phyloP scores from a whole-genome alignment of 306 rosid species.

The Prunus davidiana region DNA sequence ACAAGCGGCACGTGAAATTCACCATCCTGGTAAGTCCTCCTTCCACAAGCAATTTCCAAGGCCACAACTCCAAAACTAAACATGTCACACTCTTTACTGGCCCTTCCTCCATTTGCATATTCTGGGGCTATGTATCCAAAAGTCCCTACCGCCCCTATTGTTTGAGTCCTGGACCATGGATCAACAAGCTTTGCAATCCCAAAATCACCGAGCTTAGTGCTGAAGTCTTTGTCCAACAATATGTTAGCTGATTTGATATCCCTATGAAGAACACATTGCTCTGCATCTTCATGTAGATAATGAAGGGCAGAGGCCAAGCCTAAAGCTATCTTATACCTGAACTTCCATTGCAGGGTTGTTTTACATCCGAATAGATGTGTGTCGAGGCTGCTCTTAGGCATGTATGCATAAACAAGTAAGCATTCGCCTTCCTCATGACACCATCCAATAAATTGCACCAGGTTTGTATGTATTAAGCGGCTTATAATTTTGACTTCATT shows the following conservation, averaged over 20 bases:
- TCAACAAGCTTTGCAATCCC: slow-evolving; percentile 55
- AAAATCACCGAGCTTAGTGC: slow-evolving; percentile 53
- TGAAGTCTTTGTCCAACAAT: slow-evolving; percentile 42
- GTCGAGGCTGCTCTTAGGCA: slow-evolving; percentile 59
- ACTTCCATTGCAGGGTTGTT: slow-evolving; percentile 31
- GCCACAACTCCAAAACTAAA: slow-evolving; percentile 57
- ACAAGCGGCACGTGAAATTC: neutral
- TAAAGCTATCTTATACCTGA: slow-evolving; percentile 37
- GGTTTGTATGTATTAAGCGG: slow-evolving; percentile 38
- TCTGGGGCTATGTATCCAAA: slow-evolving; percentile 53
- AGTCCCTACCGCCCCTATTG: slow-evolving; percentile 34
- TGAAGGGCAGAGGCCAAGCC: slow-evolving; percentile 48
- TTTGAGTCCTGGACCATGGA: slow-evolving; percentile 34
- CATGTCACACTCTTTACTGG: slow-evolving; percentile 49
- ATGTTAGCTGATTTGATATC: slow-evolving; percentile 60
- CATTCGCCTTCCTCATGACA: too few relatives aligned
- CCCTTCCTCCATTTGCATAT: slow-evolving; percentile 36
- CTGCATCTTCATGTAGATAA: slow-evolving; percentile 58
- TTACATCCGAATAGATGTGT: slow-evolving; percentile 41
- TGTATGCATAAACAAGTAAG: neutral
- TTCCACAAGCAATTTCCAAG: slow-evolving; percentile 55
- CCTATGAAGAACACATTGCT: slow-evolving; percentile 56
- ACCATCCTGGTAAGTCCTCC: neutral
- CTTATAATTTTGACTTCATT: slow-evolving; percentile 57
- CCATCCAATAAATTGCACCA: too few relatives aligned